Base-by-base conservation (phyloP, 208 protist genomes). In the Borovskyia barvae region DNA sequence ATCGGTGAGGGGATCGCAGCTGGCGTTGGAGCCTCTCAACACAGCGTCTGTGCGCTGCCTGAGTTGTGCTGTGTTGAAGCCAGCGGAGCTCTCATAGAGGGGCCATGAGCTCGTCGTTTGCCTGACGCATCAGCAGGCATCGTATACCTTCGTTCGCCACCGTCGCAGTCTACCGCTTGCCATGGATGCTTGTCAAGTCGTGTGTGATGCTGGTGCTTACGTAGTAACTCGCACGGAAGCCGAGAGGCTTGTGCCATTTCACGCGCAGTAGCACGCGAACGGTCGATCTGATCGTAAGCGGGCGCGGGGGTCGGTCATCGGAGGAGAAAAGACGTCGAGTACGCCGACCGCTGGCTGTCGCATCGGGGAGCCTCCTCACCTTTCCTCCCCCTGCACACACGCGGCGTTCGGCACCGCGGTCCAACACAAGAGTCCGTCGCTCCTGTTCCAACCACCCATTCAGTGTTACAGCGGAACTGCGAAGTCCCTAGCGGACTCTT, bases 201-300 rank as follows among this genome's bases (percentile, higher is more conserved):
- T 0, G 2, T 6, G 62, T 3, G 17, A 79, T 58, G 8, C 17
- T 17, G 9, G 9, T 4, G n/a, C 5, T 49, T 2, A 50, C 3
- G 42, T 75, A 85, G 22, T 35, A 35, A 0, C 0, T 28, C 5
- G 7, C 24, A n/a, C 17, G 32, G 47, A 92, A 94, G 6, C 91
- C 91, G 12, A 96, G 55, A 5, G 84, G 85, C 83, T 70, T 97
- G 92, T 8, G 87, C 56, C 0, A 94, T 60, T 61, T 95, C 92
- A 50, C 94, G 92, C 11, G 73, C 47, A 0, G 77, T 47, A 5
- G 49, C 41, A 33, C 72, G 72, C 4, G 52, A n/a, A n/a, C n/a
- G n/a, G n/a, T n/a, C n/a, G n/a, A n/a, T n/a, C n/a, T n/a, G n/a
- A n/a, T n/a, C n/a, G n/a, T n/a, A n/a, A n/a, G n/a, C n/a, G n/a